phyloP scores from a whole-genome alignment of 1,139 yeast genomes.

The Debaryomyces sp. region DNA sequence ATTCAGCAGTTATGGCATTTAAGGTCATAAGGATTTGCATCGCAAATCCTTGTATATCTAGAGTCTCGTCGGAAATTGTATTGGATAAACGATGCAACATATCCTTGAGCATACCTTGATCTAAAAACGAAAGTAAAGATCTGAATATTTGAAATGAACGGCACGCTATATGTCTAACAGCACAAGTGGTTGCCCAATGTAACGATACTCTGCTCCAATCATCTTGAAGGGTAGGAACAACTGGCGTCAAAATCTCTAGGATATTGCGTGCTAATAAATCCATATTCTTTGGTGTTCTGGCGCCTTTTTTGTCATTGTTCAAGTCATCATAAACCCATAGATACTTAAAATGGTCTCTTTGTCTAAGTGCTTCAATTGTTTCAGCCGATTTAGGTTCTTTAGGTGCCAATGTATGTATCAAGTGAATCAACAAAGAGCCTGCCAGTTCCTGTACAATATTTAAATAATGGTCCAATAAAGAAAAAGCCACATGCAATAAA shows the following conservation, averaged over 20 bases:
- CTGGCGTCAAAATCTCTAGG: conserved; percentile 55
- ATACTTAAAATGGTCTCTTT: conserved; percentile 36
- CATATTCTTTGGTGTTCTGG: conserved; percentile 88
- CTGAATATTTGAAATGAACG: conserved; percentile 93
- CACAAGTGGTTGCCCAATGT: conserved; percentile 96
- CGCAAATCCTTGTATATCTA: conserved; percentile 94
- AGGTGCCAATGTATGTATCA: conserved; percentile 66
- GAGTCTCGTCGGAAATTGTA: conserved; percentile 85
- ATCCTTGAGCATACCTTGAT: conserved; percentile 87
- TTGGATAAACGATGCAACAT: conserved; percentile 92
- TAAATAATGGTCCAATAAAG: conserved; percentile 84
- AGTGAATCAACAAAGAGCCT: conserved; percentile 68
- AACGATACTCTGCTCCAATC: conserved; percentile 87
- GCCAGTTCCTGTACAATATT: conserved; percentile 86
- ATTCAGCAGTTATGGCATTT: conserved; percentile 86
- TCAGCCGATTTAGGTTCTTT: conserved; percentile 55
- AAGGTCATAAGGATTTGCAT: conserved; percentile 97
- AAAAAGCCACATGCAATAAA: conserved; percentile 80
- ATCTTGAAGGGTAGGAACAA: conserved; percentile 59
- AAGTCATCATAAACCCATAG: conserved; percentile 91
- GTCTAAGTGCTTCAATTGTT: conserved; percentile 57
- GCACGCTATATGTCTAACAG: conserved; percentile 96
- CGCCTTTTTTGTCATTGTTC: conserved; percentile 74
- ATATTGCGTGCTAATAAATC: conserved; percentile 71
- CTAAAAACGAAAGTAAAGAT: conserved; percentile 74